Base-by-base conservation (phyloP, 192 early-diverging fungal species). In the Coemansia sp. region DNA sequence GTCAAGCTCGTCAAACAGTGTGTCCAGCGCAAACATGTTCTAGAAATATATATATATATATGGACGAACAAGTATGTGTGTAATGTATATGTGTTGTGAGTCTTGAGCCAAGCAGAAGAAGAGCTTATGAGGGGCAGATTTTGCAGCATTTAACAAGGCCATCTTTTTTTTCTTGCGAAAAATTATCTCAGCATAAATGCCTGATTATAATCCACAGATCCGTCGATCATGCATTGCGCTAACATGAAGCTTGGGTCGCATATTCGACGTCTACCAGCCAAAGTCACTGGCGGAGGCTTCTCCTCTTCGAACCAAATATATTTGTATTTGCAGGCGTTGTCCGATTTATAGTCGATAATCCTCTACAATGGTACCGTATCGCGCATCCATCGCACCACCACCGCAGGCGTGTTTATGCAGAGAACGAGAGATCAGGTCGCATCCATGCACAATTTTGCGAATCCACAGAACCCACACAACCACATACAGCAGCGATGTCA, bases 1-100 rank as follows among this genome's bases (percentile, higher is more conserved):
- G 91, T 59, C 92, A 88, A 63, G 90, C 69, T 46, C 85, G 84
- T 61, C 84, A 82, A 77, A 96, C 89, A 83, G 91, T 89, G 27
- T 65, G 81, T 77, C 95, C 85, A 51, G 93, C 77, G 55, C 93
- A 78, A 52, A 73, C 85, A 56, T 83, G 82, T 13, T 87, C 88
- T 86, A 37, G 80, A 73, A 87, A 33, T 89, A 88, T 48, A 91
- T 45, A 39, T 22, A 24, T 34, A 37, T 51, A 6, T 24, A 33
- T 24, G n/a, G n/a, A 14, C 17, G 25, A n/a, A 37, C 41, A 18
- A 9, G 50, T 33, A 15, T 52, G 15, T 30, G 7, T 30, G 27
- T 30, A 7, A 30, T 30, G 7, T 30, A 7, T 30, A 7, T 30
- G 27, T 30, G 27, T 2, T 30, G 27, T 30, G 7, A 5, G 27